Percentiles rank a stretch among this genome's conserved stretches.
phyloP scores from a whole-genome alignment of 129 eudicot species.

The Solidago caesia region DNA sequence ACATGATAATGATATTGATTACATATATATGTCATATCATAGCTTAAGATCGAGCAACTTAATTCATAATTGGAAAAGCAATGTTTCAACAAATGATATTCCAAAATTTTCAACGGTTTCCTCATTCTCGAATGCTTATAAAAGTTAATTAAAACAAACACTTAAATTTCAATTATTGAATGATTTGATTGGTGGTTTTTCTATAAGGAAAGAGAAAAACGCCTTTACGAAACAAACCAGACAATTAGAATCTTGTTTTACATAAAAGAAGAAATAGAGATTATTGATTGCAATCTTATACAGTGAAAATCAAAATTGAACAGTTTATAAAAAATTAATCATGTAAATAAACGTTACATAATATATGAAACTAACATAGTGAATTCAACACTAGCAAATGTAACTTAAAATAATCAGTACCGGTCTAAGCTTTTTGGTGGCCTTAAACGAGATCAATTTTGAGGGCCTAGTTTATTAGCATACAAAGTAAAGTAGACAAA shows the following conservation, averaged over 20 bases:
- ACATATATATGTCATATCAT: not conserved
- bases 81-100: no score
- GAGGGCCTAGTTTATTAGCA: no score
- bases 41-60: not conserved
- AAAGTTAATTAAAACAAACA: not conserved
- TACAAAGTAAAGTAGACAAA: no score
- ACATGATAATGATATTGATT: not conserved
- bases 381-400: no score
- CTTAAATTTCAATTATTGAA: slow-evolving; percentile 16
- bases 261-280: not conserved
- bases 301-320: not conserved
- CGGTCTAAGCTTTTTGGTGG: no score
- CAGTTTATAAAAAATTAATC: not conserved
- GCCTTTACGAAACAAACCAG: not conserved
- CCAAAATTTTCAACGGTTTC: not conserved
- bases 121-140: not conserved
- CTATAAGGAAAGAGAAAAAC: not conserved
- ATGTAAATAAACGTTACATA: no score
- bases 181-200: slow-evolving; percentile 7
- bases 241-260: slow-evolving; percentile 20
- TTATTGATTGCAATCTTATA: slow-evolving; percentile 8
- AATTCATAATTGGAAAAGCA: not conserved
- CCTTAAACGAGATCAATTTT: no score
- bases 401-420: no score
- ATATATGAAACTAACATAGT: no score